Evolutionary conservation across 2,329 filamentous ascomycete species (phyloP).

Genomic region (Fusarium sp.): DNA sequence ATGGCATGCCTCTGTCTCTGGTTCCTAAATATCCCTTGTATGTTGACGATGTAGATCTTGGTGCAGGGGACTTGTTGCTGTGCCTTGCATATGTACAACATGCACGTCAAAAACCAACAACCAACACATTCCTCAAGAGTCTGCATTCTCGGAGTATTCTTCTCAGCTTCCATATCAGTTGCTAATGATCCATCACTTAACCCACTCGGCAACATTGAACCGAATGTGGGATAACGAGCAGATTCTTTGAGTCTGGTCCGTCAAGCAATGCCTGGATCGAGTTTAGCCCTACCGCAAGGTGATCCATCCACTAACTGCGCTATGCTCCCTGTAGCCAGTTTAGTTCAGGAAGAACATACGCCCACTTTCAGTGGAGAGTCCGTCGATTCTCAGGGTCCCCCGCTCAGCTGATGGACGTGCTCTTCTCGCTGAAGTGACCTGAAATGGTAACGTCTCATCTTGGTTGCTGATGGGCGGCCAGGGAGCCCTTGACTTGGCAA

Average conservation of each 20-base stretch:
- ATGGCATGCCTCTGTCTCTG: not conserved
- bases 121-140: too few relatives aligned
- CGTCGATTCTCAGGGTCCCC: slow-evolving; percentile 8
- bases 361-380: not conserved
- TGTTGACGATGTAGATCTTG: not conserved
- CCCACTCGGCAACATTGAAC: not conserved
- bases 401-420: not conserved
- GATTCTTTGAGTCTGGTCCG: slow-evolving; percentile 1
- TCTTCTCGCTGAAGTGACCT: not conserved
- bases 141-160: slow-evolving; percentile 1
- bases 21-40: not conserved
- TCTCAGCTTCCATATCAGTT: slow-evolving; percentile 1
- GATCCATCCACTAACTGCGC: slow-evolving; percentile 20
- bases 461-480: not conserved
- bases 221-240: slow-evolving; percentile 3
- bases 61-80: not conserved
- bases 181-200: not conserved
- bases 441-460: not conserved
- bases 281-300: slow-evolving; percentile 23
- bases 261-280: slow-evolving; percentile 23
- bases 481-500: not conserved
- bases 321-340: not conserved
- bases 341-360: too few relatives aligned
- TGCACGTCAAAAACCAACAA: slow-evolving; percentile 5
- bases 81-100: slow-evolving; percentile 1